Conservation (phyloP, 129 eudicot genomes). For the Flaveria ramosissima region DNA sequence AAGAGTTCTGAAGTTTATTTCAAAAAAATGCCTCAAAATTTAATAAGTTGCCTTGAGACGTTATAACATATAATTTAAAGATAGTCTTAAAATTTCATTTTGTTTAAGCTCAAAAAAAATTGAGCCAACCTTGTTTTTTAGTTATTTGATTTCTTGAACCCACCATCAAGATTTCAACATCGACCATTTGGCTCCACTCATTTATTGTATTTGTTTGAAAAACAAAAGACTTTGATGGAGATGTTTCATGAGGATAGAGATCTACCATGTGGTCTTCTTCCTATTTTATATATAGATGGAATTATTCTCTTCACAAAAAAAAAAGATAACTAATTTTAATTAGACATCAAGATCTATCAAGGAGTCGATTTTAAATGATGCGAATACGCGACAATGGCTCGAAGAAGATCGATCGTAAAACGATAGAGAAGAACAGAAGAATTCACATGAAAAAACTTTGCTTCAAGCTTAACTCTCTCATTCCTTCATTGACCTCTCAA, state of each 20-base stretch:
- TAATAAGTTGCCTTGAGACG: no score
- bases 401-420: constrained; percentile 33
- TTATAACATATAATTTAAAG: no score
- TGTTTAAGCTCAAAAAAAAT: no score
- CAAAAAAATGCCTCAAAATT: no score
- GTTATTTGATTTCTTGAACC: no score
- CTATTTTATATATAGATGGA: constrained; percentile 1
- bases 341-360: neutral
- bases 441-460: constrained; percentile 43
- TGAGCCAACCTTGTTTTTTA: no score
- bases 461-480: constrained; percentile 38
- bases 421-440: constrained; percentile 41
- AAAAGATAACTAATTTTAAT: neutral
- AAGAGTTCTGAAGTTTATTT: no score
- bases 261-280: neutral
- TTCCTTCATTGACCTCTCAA: constrained; percentile 32
- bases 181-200: constrained; percentile 1
- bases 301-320: neutral
- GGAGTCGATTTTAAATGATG: constrained; percentile 8
- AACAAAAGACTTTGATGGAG: neutral
- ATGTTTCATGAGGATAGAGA: neutral
- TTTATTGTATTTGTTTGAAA: neutral
- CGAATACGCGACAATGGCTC: constrained; percentile 1
- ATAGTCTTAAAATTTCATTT: no score
- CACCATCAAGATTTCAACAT: neutral